Base-by-base conservation (phyloP, 2,329 filamentous ascomycete species). In the Scopulariopsis brevicaulis region DNA sequence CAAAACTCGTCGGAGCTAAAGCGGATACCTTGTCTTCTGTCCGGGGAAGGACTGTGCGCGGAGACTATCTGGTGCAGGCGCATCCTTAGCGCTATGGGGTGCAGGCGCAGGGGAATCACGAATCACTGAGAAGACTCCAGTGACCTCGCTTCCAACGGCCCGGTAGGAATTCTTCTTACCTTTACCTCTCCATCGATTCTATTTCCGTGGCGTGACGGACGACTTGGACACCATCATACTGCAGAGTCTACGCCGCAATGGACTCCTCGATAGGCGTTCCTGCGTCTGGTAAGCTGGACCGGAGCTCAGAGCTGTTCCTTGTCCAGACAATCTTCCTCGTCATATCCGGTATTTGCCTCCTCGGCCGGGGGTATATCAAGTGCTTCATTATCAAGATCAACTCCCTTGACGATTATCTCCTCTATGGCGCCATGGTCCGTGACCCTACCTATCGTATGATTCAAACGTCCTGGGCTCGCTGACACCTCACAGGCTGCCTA, bases 381-480 rank as follows among this genome's bases (percentile, higher is more conserved):
- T 55, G 70, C 1, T 66, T 70, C 32, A 64, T 80, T 24, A 67
- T 76, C 46, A 75, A 73, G 55, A 72, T 69, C 34, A 65, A 76
- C 37, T 69, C 72, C 0, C 40, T 70, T 3, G 78, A 81, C 54
- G 78, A 81, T 68, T 75, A 70, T 61, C 64, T 79, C 53, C 77
- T 78, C 63, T 66, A 78, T 24, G 54, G 68, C 32, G 74, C 75
- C 3, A 66, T 77, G 66, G 77, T 80, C 65, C 59, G 67, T 63
- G 50, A 28, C 37, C 28, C 24, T 53, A 51, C 11, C 34, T 10
- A 20, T 50, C 20, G 12, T 2, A 1, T 15, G 32, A 32, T 52
- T 7, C 15, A 56, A 12, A 11, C 34, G 4, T 35, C 24, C 3
- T 52, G 22, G 22, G 15, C 14, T 12, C 12, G 22, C 54, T 54